Base-by-base conservation (phyloP, 2,329 filamentous ascomycete genomes). In the Verticillium alfalfae region DNA sequence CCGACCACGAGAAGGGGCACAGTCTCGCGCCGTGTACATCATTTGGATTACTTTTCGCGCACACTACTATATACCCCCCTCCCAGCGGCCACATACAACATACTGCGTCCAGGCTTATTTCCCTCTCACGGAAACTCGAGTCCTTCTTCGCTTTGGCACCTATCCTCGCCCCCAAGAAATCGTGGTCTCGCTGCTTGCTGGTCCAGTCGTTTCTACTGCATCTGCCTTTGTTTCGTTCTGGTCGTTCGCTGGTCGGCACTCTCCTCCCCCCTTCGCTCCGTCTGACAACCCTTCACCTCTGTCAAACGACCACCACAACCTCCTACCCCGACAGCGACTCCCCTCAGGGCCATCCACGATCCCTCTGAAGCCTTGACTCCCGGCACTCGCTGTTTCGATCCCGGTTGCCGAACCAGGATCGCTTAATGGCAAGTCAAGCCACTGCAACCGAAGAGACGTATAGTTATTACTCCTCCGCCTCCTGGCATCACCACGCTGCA, bases 391-490 rank as follows among this genome's bases (percentile, higher is more conserved):
- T 52, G n/a, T 58, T 61, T 57, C 56, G 57, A 58, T 62, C 59
- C 61, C 61, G 66, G 66, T 64, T 62, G 67, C 62, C 67, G 69
- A 63, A 63, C 67, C 67, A 66, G 67, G 68, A 58, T 72, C 69
- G 71, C 70, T 81, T 79, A 76, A 83, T 83, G 80, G 80, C 82
- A 75, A 75, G 78, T 73, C 79, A 76, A 75, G 75, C 79, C 70
- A 75, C 77, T 66, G 75, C 79, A 72, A 76, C 78, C 73, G 79
- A 81, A 73, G 72, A 78, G 63, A 77, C 79, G 69, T 78, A 81
- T 78, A 73, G 69, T 71, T 81, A 81, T 69, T 75, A 74, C 64
- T 69, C 75, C 65, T 71, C 76, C 57, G 69, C 71, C 65, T 71
- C 75, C 66, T 81, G 77, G 78, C 68, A 74, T 68, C 72, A 68